Percentiles rank a stretch among this genome's conserved stretches.
Conservation (phyloP, 2,329 filamentous ascomycete species). For the Claviceps sp. region DNA sequence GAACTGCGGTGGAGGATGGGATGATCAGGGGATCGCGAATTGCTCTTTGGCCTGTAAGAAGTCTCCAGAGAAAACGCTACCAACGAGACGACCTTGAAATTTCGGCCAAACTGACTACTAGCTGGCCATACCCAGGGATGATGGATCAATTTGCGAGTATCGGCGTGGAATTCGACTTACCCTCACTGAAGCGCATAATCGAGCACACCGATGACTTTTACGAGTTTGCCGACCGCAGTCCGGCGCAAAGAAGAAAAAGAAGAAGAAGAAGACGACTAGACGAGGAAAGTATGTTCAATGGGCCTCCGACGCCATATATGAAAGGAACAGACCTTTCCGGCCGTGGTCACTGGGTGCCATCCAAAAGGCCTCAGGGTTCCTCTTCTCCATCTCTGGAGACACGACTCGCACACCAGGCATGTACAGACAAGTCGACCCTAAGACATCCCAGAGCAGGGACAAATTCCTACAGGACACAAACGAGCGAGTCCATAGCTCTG, state of each 20-base stretch:
- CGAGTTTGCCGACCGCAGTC: slow-evolving; percentile 8
- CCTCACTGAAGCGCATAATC: slow-evolving; percentile 27
- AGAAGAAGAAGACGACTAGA: slow-evolving; percentile 2
- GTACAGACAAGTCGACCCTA: slow-evolving; percentile 31
- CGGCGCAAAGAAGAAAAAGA: slow-evolving; percentile 4
- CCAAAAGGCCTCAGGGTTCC: slow-evolving; percentile 21
- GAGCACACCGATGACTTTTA: slow-evolving; percentile 21
- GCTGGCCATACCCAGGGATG: slow-evolving; percentile 28
- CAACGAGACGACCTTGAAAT: too few relatives aligned
- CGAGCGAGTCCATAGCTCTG: slow-evolving; percentile 41
- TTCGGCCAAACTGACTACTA: too few relatives aligned
- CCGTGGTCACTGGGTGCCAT: slow-evolving; percentile 36
- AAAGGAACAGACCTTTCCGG: slow-evolving; percentile 32
- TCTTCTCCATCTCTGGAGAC: slow-evolving; percentile 32
- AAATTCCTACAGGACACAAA: slow-evolving; percentile 37
- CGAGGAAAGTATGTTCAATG: slow-evolving; percentile 15
- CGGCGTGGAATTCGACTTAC: slow-evolving; percentile 34
- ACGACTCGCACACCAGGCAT: slow-evolving; percentile 32
- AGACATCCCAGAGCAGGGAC: slow-evolving; percentile 20
- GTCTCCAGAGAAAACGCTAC: not conserved
- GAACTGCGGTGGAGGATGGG: slow-evolving; percentile 58
- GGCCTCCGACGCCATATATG: slow-evolving; percentile 35
- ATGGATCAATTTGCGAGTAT: slow-evolving; percentile 41
- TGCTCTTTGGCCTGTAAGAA: slow-evolving; percentile 26
- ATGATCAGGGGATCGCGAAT: slow-evolving; percentile 32